Evolutionary conservation across 306 rosid species (phyloP), one percentile per base, ranked within the genome.

Genomic region (Heteromeles arbutifolia): DNA sequence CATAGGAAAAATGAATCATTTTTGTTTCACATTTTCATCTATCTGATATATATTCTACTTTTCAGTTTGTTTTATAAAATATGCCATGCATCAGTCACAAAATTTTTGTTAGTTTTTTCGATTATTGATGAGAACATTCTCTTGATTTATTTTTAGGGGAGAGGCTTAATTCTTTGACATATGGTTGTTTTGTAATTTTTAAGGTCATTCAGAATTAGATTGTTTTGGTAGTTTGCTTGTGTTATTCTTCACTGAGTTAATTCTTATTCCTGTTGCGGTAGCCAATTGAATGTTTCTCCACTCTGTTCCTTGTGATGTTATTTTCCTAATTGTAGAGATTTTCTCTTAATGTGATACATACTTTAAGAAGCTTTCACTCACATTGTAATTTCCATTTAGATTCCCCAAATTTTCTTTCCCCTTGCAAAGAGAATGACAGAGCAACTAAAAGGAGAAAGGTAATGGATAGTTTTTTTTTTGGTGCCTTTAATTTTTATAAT

Each of bases 381-480:
- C 71, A 62, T 67, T 69, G 37, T 77, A 5, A 22, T 41, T 19
- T 62, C n/a, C 37, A 18, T 74, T 64, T 68, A 84, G 89, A 85
- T 77, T 64, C 76, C 54, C 74, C 74, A 82, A 67, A 69, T 81
- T 76, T 73, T 76, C 74, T 29, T 84, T 64, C 82, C 82, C 67
- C 77, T 65, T 74, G 84, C 84, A 74, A 73, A 82, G 94, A 84
- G 79, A 85, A 85, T 73, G 86, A 73, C 75, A 80, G 81, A 57
- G 82, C 80, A 53, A 28, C 79, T 68, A 88, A 88, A 83, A 81
- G 86, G 88, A 87, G 86, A 66, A 90, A 87, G 96, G 97, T 94
- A 81, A 61, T 58, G 7, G 31, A 71, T 77, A 54, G 41, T 41
- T 61, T 15, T 50, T 25, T 32, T 62, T 83, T 37, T 64, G 18